Percentiles rank a stretch among this genome's conserved stretches.
Evolutionary conservation across 345 rosid species (phyloP).

Genomic region (Kandelia obovata): DNA sequence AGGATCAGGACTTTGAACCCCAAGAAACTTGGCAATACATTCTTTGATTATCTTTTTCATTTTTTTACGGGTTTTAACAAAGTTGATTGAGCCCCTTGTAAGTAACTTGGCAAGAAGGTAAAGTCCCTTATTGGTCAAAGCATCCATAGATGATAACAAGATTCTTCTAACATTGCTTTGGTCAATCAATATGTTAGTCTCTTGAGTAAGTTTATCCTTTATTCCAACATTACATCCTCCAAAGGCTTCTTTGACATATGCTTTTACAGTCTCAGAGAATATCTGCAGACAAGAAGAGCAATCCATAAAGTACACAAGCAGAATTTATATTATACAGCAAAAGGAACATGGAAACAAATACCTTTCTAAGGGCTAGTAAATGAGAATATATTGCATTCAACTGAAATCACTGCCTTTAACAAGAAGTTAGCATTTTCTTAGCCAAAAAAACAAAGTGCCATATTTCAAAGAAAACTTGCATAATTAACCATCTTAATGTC

Average conservation of each 20-base stretch:
- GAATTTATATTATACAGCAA: background rate
- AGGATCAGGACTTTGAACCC: constrained; percentile 18
- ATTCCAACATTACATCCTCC: constrained; percentile 35
- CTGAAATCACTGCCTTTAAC: no score
- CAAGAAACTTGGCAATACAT: constrained; percentile 24
- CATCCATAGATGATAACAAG: constrained; percentile 42
- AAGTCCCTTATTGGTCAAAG: constrained; percentile 63
- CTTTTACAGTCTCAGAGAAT: constrained; percentile 54
- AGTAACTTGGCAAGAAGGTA: constrained; percentile 48
- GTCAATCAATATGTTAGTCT: constrained; percentile 21
- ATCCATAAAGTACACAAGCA: background rate
- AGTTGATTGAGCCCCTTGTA: constrained; percentile 38
- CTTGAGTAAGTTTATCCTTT: constrained; percentile 20
- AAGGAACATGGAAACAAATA: background rate
- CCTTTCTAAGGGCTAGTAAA: background rate
- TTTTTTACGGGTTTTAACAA: constrained; percentile 51
- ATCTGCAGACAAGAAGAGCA: constrained; percentile 38
- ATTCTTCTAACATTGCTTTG: constrained; percentile 25
- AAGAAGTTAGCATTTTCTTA: no score
- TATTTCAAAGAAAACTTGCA: no score
- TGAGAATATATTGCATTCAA: background rate
- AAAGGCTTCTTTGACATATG: constrained; percentile 57
- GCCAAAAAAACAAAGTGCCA: no score
- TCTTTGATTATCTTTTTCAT: constrained; percentile 57
- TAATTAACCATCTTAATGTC: no score